Conservation (phyloP, 768 basidiomycete species). For the Cyclocybe cylindracea region DNA sequence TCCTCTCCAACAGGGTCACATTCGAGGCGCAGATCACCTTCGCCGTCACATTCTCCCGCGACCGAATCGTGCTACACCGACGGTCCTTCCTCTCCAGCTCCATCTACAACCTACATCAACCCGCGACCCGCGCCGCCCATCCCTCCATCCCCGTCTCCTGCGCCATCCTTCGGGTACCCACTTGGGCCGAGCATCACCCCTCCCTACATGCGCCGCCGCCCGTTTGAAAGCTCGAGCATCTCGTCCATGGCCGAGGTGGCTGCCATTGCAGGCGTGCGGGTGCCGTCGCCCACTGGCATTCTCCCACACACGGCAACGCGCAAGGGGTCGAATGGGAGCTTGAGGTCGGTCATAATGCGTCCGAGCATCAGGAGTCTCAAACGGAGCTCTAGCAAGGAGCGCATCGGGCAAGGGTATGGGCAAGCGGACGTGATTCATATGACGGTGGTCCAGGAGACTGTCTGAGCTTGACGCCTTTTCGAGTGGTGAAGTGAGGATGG, state of each 20-base stretch:
- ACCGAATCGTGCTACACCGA: background rate
- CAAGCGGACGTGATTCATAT: slow-evolving; percentile 40
- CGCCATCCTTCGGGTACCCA: slow-evolving; percentile 20
- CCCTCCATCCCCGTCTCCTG: slow-evolving; percentile 22
- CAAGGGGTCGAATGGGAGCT: background rate
- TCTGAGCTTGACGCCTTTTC: slow-evolving; percentile 28
- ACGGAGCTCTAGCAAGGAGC: slow-evolving; percentile 26
- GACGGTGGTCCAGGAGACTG: slow-evolving; percentile 44
- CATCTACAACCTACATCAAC: background rate
- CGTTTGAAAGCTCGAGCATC: slow-evolving; percentile 33
- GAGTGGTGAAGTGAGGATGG: too few species aligned
- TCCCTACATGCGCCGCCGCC: slow-evolving; percentile 20
- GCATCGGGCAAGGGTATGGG: slow-evolving; percentile 13
- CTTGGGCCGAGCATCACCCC: slow-evolving; percentile 18
- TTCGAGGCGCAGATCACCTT: slow-evolving; percentile 2
- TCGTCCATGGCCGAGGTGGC: slow-evolving; percentile 19
- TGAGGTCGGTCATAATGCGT: slow-evolving; percentile 17
- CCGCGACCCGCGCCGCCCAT: slow-evolving; percentile 13
- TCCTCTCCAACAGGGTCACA: background rate
- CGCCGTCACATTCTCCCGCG: background rate
- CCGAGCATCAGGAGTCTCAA: slow-evolving; percentile 28
- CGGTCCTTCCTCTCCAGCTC: background rate
- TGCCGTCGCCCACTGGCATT: background rate
- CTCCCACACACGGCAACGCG: slow-evolving; percentile 3
- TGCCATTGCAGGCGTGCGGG: slow-evolving; percentile 3